Evolutionary conservation across 352 stramenopile genomes (phyloP), one percentile per base, ranked within the genome.

Genomic region (Elongisporangium undulatum): DNA sequence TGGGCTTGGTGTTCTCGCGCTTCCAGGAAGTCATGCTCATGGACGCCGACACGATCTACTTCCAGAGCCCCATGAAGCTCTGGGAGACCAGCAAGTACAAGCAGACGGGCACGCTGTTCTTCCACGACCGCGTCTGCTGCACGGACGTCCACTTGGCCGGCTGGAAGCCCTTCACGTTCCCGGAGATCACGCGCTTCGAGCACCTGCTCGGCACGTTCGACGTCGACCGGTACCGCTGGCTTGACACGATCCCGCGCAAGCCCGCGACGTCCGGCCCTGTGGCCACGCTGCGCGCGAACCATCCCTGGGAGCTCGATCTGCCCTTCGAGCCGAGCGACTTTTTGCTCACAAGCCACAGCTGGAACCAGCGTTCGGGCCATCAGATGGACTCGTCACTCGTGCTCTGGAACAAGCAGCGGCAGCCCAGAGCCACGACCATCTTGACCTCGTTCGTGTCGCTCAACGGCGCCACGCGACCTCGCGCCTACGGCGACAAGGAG

Each of bases 361-460:
- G 75, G 74, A 87, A 80, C 34, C 58, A 69, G 21, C 76, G 68
- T 1, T 68, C 74, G 5, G 76, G 79, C 38, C 74, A 87, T 19
- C 72, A 85, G n/a, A 67, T 81, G 49, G 79, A 89, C 56, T 84
- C 79, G 51, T 85, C 79, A 13, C 48, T 89, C 20, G 39, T 85
- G 34, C 66, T 87, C 0, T 89, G 79, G 79, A 86, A 53, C 52
- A 87, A 87, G 63, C 54, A 66, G 7, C 58, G 63, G 19, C 77
- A 89, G 52, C 66, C 63, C 8, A 75, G 71, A 24, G 77, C 79
- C 16, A 89, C 79, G 0, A 66, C 68, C 9, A 51, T 82, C 17
- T 51, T 89, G 39, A 68, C 59, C 0, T 85, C 71, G 5, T 82
- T 85, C 54, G 56, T 86, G 23, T 63, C 72, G 9, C 58, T 74